Conservation (phyloP, 768 basidiomycete species). For the Psilocybe subaeruginosa region DNA sequence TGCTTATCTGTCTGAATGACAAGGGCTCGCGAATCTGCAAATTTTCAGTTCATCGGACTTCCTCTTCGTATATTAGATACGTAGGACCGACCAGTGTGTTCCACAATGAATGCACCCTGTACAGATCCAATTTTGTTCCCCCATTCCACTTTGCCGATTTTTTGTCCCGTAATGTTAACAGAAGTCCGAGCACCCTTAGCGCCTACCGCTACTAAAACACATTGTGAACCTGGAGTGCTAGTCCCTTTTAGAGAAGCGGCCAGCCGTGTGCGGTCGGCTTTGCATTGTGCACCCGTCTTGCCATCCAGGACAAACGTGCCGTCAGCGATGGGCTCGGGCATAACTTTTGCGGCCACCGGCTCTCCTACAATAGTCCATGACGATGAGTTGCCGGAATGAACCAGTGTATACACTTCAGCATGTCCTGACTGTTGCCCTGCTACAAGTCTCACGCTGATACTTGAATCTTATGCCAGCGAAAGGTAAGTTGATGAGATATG, state of each 20-base stretch:
- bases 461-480: conserved; percentile 39
- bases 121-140: conserved; percentile 52
- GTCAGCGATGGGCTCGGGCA: conserved; percentile 46
- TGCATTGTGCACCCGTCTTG: conserved; percentile 48
- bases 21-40: conserved; percentile 52
- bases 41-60: background rate
- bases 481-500: background rate
- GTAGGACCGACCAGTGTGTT: conserved; percentile 57
- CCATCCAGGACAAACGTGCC: conserved; percentile 59
- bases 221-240: conserved; percentile 7
- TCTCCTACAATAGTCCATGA: conserved; percentile 39
- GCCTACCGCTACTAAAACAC: conserved; percentile 40
- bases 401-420: conserved; percentile 60
- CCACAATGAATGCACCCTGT: conserved; percentile 55
- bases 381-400: conserved; percentile 34
- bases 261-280: conserved; percentile 48
- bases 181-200: conserved; percentile 59
- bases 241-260: conserved; percentile 32
- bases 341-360: conserved; percentile 38
- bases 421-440: conserved; percentile 60
- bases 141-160: conserved; percentile 71
- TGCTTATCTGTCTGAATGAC: conserved; percentile 57
- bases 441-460: conserved; percentile 59
- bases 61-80: background rate
- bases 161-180: conserved; percentile 65